Evolutionary conservation across 2,329 filamentous ascomycete genomes (phyloP), one percentile per base, ranked within the genome.

Genomic region (Talaromyces sp.): DNA sequence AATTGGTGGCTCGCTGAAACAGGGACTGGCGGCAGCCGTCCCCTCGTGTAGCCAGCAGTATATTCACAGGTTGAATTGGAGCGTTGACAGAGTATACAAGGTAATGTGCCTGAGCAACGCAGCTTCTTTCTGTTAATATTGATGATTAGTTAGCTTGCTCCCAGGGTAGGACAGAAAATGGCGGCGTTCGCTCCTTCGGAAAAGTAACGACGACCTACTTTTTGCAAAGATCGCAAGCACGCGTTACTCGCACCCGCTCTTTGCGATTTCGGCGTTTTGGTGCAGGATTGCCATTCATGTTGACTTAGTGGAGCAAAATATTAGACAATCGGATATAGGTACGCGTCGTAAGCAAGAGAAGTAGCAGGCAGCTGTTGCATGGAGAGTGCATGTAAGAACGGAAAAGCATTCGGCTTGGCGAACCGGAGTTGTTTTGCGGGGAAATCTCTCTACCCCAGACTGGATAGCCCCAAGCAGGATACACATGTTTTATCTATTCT

Each of bases 151-250:
- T 22, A 47, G 43, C 43, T 22, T 47, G 43, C 43, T 22, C 43
- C 43, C 13, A 47, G 43, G 19, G 22, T 22, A 3, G 2, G 9
- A 25, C 10, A 47, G 10, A 22, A 22, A 47, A 47, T 47, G 43
- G 43, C 43, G 19, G 19, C 43, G 22, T 47, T 47, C 19, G 19
- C 19, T 9, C 13, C n/a, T 22, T 13, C 43, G 43, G 43, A 47
- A 47, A 41, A 52, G 25, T 27, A 10, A 69, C 75, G 71, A 70
- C 41, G 27, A 82, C 81, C 54, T 33, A 63, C 61, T 41, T 80
- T 71, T 83, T 83, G 72, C 81, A 83, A 62, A 77, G 73, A 71
- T 83, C 81, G 69, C 81, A 83, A 19, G 81, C 81, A 33, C 81
- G 75, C 65, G 78, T 83, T 59, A 82, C 81, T 60, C 80, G 76